Percentiles rank a stretch among this genome's conserved stretches.
Evolutionary conservation across 495 filamentous ascomycete species (phyloP).

Genomic region (Pyrenula aspistea): DNA sequence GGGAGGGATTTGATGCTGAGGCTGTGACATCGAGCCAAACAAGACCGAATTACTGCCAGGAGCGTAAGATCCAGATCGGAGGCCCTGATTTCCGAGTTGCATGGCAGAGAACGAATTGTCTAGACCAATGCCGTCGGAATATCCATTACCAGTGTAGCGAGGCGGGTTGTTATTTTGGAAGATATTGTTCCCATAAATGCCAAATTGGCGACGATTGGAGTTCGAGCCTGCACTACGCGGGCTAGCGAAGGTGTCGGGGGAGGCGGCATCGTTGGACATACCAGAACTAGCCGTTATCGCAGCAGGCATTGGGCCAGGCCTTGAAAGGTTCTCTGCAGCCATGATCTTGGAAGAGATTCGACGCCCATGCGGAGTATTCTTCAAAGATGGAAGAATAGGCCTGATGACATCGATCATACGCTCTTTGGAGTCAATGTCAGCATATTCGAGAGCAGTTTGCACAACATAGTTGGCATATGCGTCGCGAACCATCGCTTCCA

Average conservation of each 20-base stretch:
- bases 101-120: conserved; percentile 14
- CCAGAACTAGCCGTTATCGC: neutral
- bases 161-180: neutral
- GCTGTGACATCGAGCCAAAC: neutral
- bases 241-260: neutral
- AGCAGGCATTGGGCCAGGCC: conserved; percentile 8
- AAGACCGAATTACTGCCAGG: neutral
- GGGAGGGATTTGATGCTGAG: neutral
- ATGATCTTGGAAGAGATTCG: conserved; percentile 79
- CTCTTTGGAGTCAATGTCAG: conserved; percentile 55
- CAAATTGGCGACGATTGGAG: neutral
- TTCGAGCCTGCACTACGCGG: neutral
- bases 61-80: neutral
- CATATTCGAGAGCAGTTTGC: conserved; percentile 87
- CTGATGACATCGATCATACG: conserved; percentile 72
- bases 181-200: neutral
- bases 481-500: conserved; percentile 79
- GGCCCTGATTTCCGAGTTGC: conserved; percentile 4
- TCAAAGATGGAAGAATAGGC: conserved; percentile 68
- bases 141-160: neutral
- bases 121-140: neutral
- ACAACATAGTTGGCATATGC: conserved; percentile 95
- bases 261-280: neutral
- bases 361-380: conserved; percentile 83
- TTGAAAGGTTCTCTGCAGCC: conserved; percentile 19